Conservation (phyloP, 2,329 filamentous ascomycete species). For the Alternaria postmessia region DNA sequence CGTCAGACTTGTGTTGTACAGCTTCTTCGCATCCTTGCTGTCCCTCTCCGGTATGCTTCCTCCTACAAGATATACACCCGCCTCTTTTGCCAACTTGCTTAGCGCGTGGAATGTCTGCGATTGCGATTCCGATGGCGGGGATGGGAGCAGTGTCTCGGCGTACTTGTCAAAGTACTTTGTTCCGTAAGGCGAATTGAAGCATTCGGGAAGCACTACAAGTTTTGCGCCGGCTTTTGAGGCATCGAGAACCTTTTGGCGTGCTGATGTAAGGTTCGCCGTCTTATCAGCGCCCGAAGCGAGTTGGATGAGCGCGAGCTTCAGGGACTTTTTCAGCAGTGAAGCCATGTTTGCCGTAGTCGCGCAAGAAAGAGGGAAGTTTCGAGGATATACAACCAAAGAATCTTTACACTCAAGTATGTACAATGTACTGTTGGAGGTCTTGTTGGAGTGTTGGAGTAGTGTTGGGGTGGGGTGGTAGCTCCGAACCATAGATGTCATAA, state of each 20-base stretch:
- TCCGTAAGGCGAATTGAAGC: slow-evolving; percentile 98
- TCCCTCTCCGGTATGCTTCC: slow-evolving; percentile 91
- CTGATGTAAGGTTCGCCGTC: slow-evolving; percentile 79
- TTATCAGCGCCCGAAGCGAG: slow-evolving; percentile 73
- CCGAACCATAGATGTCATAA: slow-evolving; percentile 8
- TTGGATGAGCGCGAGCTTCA: slow-evolving; percentile 56
- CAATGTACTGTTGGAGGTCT: background rate
- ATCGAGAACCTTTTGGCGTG: slow-evolving; percentile 81
- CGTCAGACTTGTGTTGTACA: slow-evolving; percentile 90
- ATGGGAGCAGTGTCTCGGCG: slow-evolving; percentile 85
- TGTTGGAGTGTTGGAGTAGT: slow-evolving; percentile 14
- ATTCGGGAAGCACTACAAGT: slow-evolving; percentile 93
- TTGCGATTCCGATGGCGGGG: slow-evolving; percentile 72
- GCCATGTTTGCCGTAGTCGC: slow-evolving; percentile 26
- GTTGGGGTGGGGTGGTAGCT: slow-evolving; percentile 13
- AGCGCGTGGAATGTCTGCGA: slow-evolving; percentile 89
- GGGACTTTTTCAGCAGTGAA: slow-evolving; percentile 46
- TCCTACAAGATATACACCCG: slow-evolving; percentile 82
- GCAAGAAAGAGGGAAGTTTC: background rate
- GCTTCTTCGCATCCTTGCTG: slow-evolving; percentile 63
- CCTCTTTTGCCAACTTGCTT: slow-evolving; percentile 78
- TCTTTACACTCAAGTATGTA: background rate
- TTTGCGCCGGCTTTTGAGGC: slow-evolving; percentile 78
- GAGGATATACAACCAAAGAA: background rate
- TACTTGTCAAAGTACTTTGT: slow-evolving; percentile 90